Conservation (phyloP, 2,329 filamentous ascomycete genomes). For the Alternaria angustiovoidea region DNA sequence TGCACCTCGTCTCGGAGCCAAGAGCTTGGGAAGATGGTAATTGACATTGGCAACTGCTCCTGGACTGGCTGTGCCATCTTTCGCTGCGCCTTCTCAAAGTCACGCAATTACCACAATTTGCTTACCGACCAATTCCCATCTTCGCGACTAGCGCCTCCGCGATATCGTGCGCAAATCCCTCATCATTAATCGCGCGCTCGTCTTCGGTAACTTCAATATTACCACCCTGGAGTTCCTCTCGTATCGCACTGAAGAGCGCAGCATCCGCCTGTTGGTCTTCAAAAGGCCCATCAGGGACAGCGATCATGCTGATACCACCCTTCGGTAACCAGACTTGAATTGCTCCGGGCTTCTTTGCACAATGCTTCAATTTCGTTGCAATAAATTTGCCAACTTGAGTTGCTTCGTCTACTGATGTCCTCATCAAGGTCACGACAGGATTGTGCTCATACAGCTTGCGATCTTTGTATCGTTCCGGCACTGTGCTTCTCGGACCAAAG, state of each 20-base stretch:
- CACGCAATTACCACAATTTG: neutral
- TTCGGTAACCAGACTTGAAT: conserved; percentile 67
- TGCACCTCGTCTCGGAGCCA: neutral
- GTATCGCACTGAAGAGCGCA: conserved; percentile 59
- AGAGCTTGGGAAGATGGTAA: neutral
- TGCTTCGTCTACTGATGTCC: conserved; percentile 68
- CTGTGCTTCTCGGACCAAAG: conserved; percentile 64
- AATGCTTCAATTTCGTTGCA: conserved; percentile 59
- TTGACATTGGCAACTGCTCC: neutral
- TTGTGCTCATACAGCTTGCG: conserved; percentile 71
- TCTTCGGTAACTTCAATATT: conserved; percentile 62
- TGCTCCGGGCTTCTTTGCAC: conserved; percentile 50
- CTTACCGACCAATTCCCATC: conserved; percentile 20
- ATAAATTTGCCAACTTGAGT: conserved; percentile 64
- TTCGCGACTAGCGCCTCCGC: conserved; percentile 53
- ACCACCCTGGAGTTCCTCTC: conserved; percentile 57
- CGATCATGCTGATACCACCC: conserved; percentile 69
- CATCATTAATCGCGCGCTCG: conserved; percentile 63
- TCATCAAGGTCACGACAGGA: conserved; percentile 70
- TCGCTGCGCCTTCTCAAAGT: neutral
- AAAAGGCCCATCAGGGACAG: conserved; percentile 62
- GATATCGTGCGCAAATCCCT: conserved; percentile 58
- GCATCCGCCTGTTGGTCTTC: conserved; percentile 59
- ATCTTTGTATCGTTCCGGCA: conserved; percentile 63
- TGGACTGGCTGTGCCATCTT: neutral